Conservation (phyloP, 2,329 filamentous ascomycete genomes). For the Stachybotrys chlorohalonatus region DNA sequence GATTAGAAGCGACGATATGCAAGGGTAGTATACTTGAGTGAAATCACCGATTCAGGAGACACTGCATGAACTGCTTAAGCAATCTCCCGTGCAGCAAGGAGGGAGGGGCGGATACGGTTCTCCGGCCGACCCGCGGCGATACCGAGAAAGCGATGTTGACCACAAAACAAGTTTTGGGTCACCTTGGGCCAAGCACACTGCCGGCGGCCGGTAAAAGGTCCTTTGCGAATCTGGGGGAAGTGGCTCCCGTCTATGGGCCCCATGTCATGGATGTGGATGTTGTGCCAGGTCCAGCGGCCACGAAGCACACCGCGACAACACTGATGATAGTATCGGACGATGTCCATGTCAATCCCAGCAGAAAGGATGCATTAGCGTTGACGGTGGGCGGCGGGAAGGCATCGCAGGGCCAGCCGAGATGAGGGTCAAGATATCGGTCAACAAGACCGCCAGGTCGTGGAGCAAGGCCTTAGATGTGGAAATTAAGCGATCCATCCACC, state of each 20-base stretch:
- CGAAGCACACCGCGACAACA: too few species aligned
- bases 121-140: neutral
- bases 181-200: neutral
- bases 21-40: neutral
- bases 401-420: neutral
- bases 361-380: too few species aligned
- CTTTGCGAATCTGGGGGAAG: neutral
- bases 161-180: neutral
- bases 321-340: neutral
- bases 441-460: too few species aligned
- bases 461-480: neutral
- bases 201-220: neutral
- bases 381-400: too few species aligned
- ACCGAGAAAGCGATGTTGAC: neutral
- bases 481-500: neutral
- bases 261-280: neutral
- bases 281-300: too few species aligned
- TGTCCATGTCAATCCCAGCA: neutral
- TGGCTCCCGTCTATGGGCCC: neutral
- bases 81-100: neutral
- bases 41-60: neutral
- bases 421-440: neutral
- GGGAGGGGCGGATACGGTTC: neutral
- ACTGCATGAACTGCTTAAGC: neutral
- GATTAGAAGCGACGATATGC: neutral